phyloP scores from a whole-genome alignment of 2,329 filamentous ascomycete genomes.

The Aspergillus sojae region DNA sequence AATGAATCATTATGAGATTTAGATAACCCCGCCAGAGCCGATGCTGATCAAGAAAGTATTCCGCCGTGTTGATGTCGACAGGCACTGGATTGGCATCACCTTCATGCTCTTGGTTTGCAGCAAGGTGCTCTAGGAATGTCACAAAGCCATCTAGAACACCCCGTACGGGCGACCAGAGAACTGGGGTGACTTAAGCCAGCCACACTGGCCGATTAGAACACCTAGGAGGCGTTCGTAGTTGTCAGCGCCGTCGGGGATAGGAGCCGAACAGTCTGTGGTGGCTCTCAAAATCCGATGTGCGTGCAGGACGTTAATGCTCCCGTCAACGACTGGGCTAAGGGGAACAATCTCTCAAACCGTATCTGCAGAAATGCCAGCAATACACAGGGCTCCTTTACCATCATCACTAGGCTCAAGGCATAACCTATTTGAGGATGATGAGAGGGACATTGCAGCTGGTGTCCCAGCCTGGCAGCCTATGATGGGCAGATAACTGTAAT shows the following conservation, averaged over 20 bases:
- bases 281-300: neutral
- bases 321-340: neutral
- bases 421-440: neutral
- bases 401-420: neutral
- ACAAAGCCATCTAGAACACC: neutral
- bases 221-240: neutral
- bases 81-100: neutral
- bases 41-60: neutral
- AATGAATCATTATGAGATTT: neutral
- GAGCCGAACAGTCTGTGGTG: neutral
- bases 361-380: neutral
- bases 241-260: neutral
- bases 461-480: neutral
- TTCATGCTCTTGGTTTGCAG: neutral
- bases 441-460: neutral
- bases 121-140: neutral
- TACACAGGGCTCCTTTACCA: neutral
- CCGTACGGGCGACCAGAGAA: neutral
- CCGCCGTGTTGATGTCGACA: neutral
- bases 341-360: neutral
- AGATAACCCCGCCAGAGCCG: neutral
- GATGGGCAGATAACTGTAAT: neutral
- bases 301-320: neutral
- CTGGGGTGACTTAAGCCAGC: neutral
- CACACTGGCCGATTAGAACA: neutral